Evolutionary conservation across 257 asterid genomes (phyloP), one percentile per base, ranked within the genome.

Genomic region (Plantago ovata): DNA sequence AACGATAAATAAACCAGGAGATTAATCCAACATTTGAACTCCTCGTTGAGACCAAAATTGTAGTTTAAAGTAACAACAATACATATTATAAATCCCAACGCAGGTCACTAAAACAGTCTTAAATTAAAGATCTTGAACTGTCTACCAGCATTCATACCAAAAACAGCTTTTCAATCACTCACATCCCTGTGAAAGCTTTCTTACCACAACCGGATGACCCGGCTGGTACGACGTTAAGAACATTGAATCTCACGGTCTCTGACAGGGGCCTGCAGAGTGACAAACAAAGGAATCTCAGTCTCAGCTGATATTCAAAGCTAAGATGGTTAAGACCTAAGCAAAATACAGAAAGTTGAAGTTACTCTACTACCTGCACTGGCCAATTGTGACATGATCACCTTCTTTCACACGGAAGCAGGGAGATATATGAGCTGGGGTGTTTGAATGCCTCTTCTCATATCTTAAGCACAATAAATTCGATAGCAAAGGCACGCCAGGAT

Each of bases 351-450:
- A 7, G 43, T 14, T 43, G n/a, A 49, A 63, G 28, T n/a, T 13
- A 10, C 0, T 12, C 8, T 22, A 20, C 71, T 62, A 62, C 96
- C 96, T 84, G 96, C 96, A 89, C 73, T 89, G 96, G 36, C 95
- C 95, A 60, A 89, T 75, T 23, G 45, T 83, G 53, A 85, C 95
- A 64, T 85, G 77, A 55, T 89, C 95, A 7, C 95, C 95, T 71
- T 89, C 95, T 62, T 75, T 85, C 71, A 81, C 95, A 48, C 95
- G 95, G 75, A 88, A 85, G 78, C 94, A 85, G n/a, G 96, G 95
- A 36, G 97, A 89, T 36, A 85, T 63, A 32, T 89, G 95, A 9
- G 95, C 95, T 12, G 97, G 87, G 46, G 79, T 84, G 63, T 86
- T 89, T 0, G 95, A 86, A 56, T 86, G 95, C 61, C 97, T 74